Evolutionary conservation across 2,329 filamentous ascomycete species (phyloP).

Genomic region (Cladosporium sphaerospermum): DNA sequence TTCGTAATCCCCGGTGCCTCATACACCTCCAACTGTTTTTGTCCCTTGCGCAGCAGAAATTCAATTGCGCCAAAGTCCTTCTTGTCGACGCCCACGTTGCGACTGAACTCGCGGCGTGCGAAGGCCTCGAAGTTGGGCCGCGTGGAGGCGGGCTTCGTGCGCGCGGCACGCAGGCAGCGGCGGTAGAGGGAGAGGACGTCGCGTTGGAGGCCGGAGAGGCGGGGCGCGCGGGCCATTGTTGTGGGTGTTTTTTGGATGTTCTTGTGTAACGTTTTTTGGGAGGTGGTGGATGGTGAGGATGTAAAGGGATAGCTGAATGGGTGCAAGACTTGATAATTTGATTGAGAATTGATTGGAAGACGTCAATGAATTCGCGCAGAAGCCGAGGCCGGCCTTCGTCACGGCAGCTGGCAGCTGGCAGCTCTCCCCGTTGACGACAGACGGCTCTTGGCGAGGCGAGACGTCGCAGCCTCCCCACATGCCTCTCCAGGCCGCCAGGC

Average conservation of each 20-base stretch:
- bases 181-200: slow-evolving; percentile 85
- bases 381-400: not conserved
- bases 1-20: slow-evolving; percentile 75
- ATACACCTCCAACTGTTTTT: slow-evolving; percentile 74
- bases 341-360: not conserved
- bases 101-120: slow-evolving; percentile 61
- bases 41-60: slow-evolving; percentile 74
- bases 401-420: not conserved
- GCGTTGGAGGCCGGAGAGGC: slow-evolving; percentile 80
- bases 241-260: not conserved
- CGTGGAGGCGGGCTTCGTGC: slow-evolving; percentile 61
- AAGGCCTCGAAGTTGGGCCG: slow-evolving; percentile 30
- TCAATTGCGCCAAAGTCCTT: slow-evolving; percentile 84
- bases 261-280: not conserved
- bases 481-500: slow-evolving; percentile 4
- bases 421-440: slow-evolving; percentile 1
- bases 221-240: slow-evolving; percentile 28
- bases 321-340: not conserved
- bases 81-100: slow-evolving; percentile 62
- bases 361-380: not conserved
- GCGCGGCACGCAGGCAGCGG: slow-evolving; percentile 72
- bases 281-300: not conserved
- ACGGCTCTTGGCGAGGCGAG: slow-evolving; percentile 4
- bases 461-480: slow-evolving; percentile 1
- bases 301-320: not conserved